Base-by-base conservation (phyloP, 768 basidiomycete species). In the Podaxis sp. region DNA sequence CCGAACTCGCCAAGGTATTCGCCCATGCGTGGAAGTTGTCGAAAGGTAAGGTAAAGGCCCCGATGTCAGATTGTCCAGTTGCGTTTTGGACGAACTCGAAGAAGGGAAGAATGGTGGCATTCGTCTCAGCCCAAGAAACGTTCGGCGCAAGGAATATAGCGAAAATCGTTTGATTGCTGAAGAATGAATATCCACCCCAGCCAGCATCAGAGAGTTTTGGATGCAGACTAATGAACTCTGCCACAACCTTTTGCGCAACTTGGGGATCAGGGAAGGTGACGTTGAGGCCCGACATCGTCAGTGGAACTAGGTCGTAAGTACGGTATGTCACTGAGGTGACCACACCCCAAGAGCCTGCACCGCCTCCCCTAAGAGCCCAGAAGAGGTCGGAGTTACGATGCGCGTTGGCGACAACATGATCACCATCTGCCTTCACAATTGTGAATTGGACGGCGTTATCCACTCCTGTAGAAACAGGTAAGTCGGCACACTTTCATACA, bases 321-420 rank as follows among this genome's bases (percentile, higher is more conserved):
- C 68, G 68, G 65, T 84, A 83, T 0, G 82, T 82, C 5, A 77
- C 78, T 1, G 79, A 79, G 2, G 77, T 78, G 48, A 84, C 72
- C n/a, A 85, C 73, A 7, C 80, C 83, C 52, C 73, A 84, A 0
- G 80, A 84, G 12, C 79, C 76, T 5, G 82, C 83, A 0, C 84
- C 84, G 1, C 77, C 77, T 0, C 83, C 84, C 36, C 83, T 75
- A 57, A 85, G 67, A 0, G 84, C 83, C 79, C 81, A 86, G 70
- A 82, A 85, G 3, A 85, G 75, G 59, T 85, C 80, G 3, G 71
- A 11, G 62, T 84, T 72, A 39, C 75, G 72, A 65, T 77, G 70
- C 0, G 67, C 65, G 65, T 85, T 85, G 22, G 73, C 78, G 3
- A 67, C 76, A 56, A 81, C 66, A 40, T 74, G 68, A 9, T 75